Evolutionary conservation across 2,329 filamentous ascomycete genomes (phyloP).

Genomic region (Colletotrichum paranaense): DNA sequence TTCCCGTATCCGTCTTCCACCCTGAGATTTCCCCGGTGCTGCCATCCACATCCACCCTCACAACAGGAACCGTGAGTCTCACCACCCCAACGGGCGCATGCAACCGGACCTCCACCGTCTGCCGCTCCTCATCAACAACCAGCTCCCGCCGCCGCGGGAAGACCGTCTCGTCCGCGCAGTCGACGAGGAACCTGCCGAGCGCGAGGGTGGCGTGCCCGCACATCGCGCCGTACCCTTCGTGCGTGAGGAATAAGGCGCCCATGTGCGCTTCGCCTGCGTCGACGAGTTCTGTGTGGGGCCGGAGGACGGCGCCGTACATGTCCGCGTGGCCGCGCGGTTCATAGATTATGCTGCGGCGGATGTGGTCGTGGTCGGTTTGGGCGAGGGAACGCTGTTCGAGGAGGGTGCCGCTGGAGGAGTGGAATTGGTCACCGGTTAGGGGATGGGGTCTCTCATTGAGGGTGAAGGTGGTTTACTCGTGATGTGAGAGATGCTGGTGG

Average conservation of each 20-base stretch:
- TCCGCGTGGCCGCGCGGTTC: constrained; percentile 34
- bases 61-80: constrained; percentile 50
- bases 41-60: constrained; percentile 15
- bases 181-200: constrained; percentile 55
- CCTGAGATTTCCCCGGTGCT: neutral
- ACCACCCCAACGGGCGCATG: constrained; percentile 59
- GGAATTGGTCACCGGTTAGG: neutral
- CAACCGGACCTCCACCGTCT: constrained; percentile 46
- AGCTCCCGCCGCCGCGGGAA: constrained; percentile 51
- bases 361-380: constrained; percentile 22
- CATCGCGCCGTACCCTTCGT: constrained; percentile 33
- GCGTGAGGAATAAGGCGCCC: constrained; percentile 32
- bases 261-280: constrained; percentile 27
- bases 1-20: constrained; percentile 47
- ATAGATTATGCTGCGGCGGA: constrained; percentile 26
- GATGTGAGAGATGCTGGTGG: too few species aligned
- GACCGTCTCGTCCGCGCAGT: constrained; percentile 49
- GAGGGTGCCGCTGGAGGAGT: constrained; percentile 46
- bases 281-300: constrained; percentile 26
- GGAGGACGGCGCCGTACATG: constrained; percentile 33
- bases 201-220: constrained; percentile 53
- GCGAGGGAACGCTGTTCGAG: constrained; percentile 47
- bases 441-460: neutral
- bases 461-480: neutral
- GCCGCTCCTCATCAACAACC: constrained; percentile 39